Percentiles rank a stretch among this genome's conserved stretches.
Conservation (phyloP, 1,284 basidiomycete species). For the Apiotrichum gamsii region DNA sequence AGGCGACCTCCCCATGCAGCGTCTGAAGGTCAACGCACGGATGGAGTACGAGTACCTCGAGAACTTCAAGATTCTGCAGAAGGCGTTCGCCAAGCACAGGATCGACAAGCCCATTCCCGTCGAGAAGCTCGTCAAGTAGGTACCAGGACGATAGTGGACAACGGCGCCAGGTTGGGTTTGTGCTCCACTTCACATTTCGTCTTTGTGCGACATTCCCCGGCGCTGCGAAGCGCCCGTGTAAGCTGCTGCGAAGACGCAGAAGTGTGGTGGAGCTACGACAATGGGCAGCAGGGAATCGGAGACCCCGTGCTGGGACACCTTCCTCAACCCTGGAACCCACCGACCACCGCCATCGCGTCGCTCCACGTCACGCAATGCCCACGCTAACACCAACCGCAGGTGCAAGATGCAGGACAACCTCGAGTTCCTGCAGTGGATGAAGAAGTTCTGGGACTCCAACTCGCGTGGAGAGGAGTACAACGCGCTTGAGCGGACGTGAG, state of each 20-base stretch:
- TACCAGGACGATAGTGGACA: neutral
- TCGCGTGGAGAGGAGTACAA: slow-evolving; percentile 86
- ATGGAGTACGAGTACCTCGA: slow-evolving; percentile 94
- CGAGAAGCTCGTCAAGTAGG: slow-evolving; percentile 74
- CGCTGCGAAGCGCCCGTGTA: too few relatives aligned
- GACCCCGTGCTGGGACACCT: too few relatives aligned
- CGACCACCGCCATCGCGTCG: neutral
- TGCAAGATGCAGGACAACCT: slow-evolving; percentile 99
- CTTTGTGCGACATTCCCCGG: too few relatives aligned
- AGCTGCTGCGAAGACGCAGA: too few relatives aligned
- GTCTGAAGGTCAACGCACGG: slow-evolving; percentile 87
- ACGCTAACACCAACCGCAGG: slow-evolving; percentile 18
- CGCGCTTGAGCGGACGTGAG: slow-evolving; percentile 56
- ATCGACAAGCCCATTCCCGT: slow-evolving; percentile 97
- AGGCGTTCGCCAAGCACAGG: slow-evolving; percentile 76
- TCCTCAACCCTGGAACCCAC: neutral
- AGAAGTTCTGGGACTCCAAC: slow-evolving; percentile 91
- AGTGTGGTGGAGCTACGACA: too few relatives aligned
- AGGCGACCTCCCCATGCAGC: slow-evolving; percentile 79
- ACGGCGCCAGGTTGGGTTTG: too few relatives aligned
- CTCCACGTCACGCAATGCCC: neutral
- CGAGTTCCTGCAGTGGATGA: slow-evolving; percentile 97
- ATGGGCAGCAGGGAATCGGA: too few relatives aligned
- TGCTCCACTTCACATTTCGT: too few relatives aligned
- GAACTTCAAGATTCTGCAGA: slow-evolving; percentile 93